A percentile compares a stretch with the other conserved stretches of the same genome.
These are phyloP conservation scores for Phytophthora pluvialis DNA, from an alignment of 352 stramenopile genomes.

Conservation along the genomic window DNA sequence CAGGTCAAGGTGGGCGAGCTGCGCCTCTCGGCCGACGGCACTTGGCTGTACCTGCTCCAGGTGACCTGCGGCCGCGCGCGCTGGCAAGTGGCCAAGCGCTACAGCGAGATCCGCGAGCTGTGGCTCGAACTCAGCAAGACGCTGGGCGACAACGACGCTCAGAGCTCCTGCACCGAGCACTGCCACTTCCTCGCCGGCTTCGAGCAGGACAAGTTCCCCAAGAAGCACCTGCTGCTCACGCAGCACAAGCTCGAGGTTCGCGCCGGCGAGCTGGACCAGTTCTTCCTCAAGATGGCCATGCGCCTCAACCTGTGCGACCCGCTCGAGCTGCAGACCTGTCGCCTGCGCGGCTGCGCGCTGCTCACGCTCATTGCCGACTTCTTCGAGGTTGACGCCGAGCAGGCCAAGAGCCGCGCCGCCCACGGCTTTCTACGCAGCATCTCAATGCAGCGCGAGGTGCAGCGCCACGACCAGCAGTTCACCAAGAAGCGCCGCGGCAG, in stretches of 20 bases:
- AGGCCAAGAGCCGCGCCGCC: slow-evolving; percentile 16
- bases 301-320: slow-evolving; percentile 70
- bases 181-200: slow-evolving; percentile 73
- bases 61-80: slow-evolving; percentile 49
- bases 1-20: slow-evolving; percentile 64
- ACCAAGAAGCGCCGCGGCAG: slow-evolving; percentile 37
- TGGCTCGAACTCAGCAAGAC: slow-evolving; percentile 55
- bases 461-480: slow-evolving; percentile 36
- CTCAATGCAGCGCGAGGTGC: slow-evolving; percentile 34
- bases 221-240: slow-evolving; percentile 76
- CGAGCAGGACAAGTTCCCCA: slow-evolving; percentile 79
- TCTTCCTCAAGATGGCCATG: slow-evolving; percentile 72
- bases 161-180: slow-evolving; percentile 50
- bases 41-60: slow-evolving; percentile 76
- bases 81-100: slow-evolving; percentile 67
- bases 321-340: slow-evolving; percentile 49
- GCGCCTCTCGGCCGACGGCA: slow-evolving; percentile 57
- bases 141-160: slow-evolving; percentile 33
- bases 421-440: slow-evolving; percentile 32
- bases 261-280: slow-evolving; percentile 57
- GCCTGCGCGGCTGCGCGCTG: slow-evolving; percentile 49
- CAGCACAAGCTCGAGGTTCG: slow-evolving; percentile 64
- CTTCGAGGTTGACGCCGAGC: slow-evolving; percentile 46
- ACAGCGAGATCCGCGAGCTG: slow-evolving; percentile 79
- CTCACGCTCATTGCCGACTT: slow-evolving; percentile 54